phyloP scores from a whole-genome alignment of 345 rosid species.

The Pistacia vera region DNA sequence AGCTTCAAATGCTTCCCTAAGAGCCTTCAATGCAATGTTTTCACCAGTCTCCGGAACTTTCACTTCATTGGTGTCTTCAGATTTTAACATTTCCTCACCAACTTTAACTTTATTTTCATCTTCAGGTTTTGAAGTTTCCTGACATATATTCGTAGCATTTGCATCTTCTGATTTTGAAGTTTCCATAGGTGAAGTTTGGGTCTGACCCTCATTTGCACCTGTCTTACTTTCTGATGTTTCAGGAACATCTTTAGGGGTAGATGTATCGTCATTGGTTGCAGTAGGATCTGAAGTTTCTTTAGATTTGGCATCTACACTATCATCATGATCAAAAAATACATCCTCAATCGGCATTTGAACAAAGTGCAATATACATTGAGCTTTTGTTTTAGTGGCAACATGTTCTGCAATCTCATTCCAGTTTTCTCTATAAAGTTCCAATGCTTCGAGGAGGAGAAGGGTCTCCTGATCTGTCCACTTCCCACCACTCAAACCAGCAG shows the following conservation, averaged over 20 bases:
- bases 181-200: slow-evolving; percentile 45
- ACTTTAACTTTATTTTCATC: slow-evolving; percentile 35
- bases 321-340: slow-evolving; percentile 59
- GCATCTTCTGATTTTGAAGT: slow-evolving; percentile 56
- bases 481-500: slow-evolving; percentile 77
- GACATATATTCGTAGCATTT: slow-evolving; percentile 41
- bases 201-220: slow-evolving; percentile 45
- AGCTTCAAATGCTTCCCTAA: slow-evolving; percentile 86
- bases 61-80: slow-evolving; percentile 42
- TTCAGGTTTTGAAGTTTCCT: slow-evolving; percentile 47
- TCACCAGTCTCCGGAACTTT: slow-evolving; percentile 46
- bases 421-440: slow-evolving; percentile 93
- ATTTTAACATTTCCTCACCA: slow-evolving; percentile 40
- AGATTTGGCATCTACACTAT: slow-evolving; percentile 38
- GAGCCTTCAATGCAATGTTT: slow-evolving; percentile 68
- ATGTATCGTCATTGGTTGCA: slow-evolving; percentile 36
- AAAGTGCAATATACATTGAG: slow-evolving; percentile 97
- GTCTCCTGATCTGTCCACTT: slow-evolving; percentile 99
- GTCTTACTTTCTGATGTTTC: slow-evolving; percentile 56
- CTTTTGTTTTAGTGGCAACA: slow-evolving; percentile 96
- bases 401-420: slow-evolving; percentile 99
- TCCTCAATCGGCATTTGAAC: slow-evolving; percentile 98
- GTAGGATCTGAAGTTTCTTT: slow-evolving; percentile 51
- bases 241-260: slow-evolving; percentile 48
- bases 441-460: slow-evolving; percentile 95